phyloP scores from a whole-genome alignment of 2,329 filamentous ascomycete genomes.

The Sclerotinia sclerotiorum region DNA sequence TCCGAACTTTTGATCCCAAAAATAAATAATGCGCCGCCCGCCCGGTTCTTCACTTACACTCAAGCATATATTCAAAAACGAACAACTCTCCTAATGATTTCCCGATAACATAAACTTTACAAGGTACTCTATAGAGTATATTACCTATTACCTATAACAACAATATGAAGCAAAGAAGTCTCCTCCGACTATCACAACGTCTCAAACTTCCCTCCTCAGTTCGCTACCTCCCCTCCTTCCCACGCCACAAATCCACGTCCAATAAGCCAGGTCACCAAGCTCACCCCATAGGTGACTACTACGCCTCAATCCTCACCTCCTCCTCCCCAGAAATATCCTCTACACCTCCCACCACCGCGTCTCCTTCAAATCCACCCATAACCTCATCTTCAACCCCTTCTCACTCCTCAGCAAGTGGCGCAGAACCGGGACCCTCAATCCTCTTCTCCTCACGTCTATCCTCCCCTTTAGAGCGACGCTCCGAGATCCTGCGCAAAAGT shows the following conservation, averaged over 20 bases:
- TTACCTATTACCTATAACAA: neutral
- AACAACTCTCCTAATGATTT: conserved; percentile 29
- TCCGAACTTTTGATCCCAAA: conserved; percentile 11
- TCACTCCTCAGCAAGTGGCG: conserved; percentile 1
- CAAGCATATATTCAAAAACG: neutral
- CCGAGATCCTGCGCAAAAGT: conserved; percentile 57
- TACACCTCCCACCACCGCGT: conserved; percentile 31
- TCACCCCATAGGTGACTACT: conserved; percentile 58
- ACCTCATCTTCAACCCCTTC: conserved; percentile 24
- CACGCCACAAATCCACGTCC: conserved; percentile 20
- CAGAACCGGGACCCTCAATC: conserved; percentile 55
- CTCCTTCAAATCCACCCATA: conserved; percentile 30
- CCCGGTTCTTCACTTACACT: neutral
- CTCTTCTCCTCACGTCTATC: conserved; percentile 80
- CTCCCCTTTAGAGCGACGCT: conserved; percentile 68
- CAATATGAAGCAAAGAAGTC: conserved; percentile 35
- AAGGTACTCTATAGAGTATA: neutral
- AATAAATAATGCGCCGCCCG: conserved; percentile 4
- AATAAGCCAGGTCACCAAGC: conserved; percentile 34
- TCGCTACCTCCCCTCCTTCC: conserved; percentile 24
- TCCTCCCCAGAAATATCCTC: conserved; percentile 40
- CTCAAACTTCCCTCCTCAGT: conserved; percentile 26
- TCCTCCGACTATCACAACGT: conserved; percentile 33
- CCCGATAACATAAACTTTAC: conserved; percentile 27
- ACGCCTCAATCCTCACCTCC: conserved; percentile 55